These are phyloP conservation scores for Plantago elongata DNA, from an alignment of 257 asterid species.

Conservation along the genomic window DNA sequence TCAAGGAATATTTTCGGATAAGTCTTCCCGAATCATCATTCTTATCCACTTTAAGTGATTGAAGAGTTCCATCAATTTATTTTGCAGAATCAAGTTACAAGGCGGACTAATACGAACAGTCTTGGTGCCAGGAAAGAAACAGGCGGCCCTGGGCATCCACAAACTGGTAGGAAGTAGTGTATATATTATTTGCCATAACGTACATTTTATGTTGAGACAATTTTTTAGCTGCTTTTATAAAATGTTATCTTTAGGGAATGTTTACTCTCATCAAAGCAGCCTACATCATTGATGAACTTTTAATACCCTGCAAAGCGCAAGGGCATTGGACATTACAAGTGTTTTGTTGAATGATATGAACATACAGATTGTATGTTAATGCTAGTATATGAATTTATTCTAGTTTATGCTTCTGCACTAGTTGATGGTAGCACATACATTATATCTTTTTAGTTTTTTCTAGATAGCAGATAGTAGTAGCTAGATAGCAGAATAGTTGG, in stretches of 20 bases:
- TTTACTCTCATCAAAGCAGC: constrained; percentile 12
- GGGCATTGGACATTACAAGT: not conserved
- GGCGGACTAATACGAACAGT: constrained; percentile 31
- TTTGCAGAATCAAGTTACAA: constrained; percentile 50
- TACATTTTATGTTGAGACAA: not conserved
- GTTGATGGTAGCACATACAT: no score
- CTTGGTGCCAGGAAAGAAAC: constrained; percentile 40
- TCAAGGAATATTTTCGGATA: not conserved
- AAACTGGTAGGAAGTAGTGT: constrained; percentile 36
- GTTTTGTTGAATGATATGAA: not conserved
- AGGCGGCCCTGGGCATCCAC: constrained; percentile 41
- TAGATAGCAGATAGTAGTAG: not conserved
- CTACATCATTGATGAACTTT: not conserved
- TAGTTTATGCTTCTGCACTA: no score
- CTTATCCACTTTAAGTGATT: not conserved
- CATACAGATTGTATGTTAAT: not conserved
- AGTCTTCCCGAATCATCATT: not conserved
- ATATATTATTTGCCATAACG: not conserved
- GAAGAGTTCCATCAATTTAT: not conserved
- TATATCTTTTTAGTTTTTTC: not conserved
- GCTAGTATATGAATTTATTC: not conserved
- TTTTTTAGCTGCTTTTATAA: not conserved
- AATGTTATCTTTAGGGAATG: not conserved
- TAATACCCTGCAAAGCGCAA: not conserved
- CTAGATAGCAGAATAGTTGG: constrained; percentile 1